Percentiles rank a stretch among this genome's conserved stretches.
Evolutionary conservation across 2,329 filamentous ascomycete species (phyloP).

Genomic region (Scedosporium dehoogii): DNA sequence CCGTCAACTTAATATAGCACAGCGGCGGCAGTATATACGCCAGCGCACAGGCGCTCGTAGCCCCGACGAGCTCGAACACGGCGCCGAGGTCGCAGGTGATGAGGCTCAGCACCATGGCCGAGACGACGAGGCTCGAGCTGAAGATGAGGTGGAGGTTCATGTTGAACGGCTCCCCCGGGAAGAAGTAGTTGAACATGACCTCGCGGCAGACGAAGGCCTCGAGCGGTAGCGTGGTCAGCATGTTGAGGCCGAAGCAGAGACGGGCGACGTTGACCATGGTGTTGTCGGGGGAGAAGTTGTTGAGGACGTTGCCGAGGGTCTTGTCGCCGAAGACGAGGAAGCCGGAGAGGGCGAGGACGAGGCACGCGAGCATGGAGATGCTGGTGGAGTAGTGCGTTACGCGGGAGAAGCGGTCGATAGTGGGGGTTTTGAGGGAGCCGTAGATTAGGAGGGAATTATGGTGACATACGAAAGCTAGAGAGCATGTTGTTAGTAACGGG

Average conservation of each 20-base stretch:
- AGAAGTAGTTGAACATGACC: constrained; percentile 84
- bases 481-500: no score
- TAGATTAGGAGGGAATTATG: constrained; percentile 98
- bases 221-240: constrained; percentile 92
- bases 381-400: constrained; percentile 92
- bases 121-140: constrained; percentile 71
- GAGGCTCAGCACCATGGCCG: constrained; percentile 67
- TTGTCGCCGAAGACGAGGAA: constrained; percentile 89
- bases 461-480: constrained; percentile 57
- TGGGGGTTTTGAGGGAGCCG: constrained; percentile 85
- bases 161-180: constrained; percentile 62
- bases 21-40: constrained; percentile 92
- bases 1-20: constrained; percentile 90
- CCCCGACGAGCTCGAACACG: constrained; percentile 92
- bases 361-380: constrained; percentile 84
- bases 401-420: constrained; percentile 83
- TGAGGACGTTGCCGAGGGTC: constrained; percentile 91
- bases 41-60: constrained; percentile 85
- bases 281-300: constrained; percentile 91
- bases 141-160: constrained; percentile 78
- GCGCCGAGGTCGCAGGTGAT: constrained; percentile 87
- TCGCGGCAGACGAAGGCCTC: constrained; percentile 97
- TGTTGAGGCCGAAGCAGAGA: constrained; percentile 94
- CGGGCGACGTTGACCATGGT: constrained; percentile 90
- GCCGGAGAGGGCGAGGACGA: constrained; percentile 77